phyloP scores from a whole-genome alignment of 345 rosid species.

The Rhodomyrtus tomentosa region DNA sequence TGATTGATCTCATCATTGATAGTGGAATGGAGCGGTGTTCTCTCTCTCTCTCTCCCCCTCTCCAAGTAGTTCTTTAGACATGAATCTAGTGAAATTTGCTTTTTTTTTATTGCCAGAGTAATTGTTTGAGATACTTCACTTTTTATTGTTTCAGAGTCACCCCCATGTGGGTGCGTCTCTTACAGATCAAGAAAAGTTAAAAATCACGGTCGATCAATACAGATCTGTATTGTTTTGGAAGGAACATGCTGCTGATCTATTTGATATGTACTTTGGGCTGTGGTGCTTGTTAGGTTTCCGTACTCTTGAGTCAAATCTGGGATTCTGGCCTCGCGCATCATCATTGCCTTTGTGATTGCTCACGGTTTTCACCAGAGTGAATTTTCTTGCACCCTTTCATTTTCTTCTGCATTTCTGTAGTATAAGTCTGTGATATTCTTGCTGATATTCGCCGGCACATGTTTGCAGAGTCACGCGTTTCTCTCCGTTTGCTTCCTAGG shows the following conservation, averaged over 20 bases:
- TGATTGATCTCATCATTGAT: not conserved
- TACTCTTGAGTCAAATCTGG: not conserved
- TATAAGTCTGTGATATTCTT: not conserved
- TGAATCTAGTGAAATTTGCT: not conserved
- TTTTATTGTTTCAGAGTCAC: not conserved
- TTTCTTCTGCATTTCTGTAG: not conserved
- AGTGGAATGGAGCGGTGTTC: not conserved
- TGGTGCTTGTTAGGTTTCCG: not conserved
- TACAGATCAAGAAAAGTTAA: not conserved
- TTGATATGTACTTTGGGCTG: not conserved
- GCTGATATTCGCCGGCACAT: not conserved
- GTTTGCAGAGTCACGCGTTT: not conserved
- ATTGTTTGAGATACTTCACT: not conserved
- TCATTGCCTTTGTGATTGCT: not conserved
- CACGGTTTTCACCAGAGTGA: not conserved
- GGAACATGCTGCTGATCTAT: not conserved
- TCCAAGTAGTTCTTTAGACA: not conserved
- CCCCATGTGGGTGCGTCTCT: not conserved
- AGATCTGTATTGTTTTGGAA: not conserved
- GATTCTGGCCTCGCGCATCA: not conserved
- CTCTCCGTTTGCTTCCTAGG: not conserved
- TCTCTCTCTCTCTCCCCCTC: not conserved
- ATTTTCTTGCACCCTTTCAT: not conserved
- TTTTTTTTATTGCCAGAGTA: not conserved
- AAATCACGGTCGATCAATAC: not conserved